Evolutionary conservation across 306 rosid genomes (phyloP), one percentile per base, ranked within the genome.

Genomic region (Fragaria iinumae): DNA sequence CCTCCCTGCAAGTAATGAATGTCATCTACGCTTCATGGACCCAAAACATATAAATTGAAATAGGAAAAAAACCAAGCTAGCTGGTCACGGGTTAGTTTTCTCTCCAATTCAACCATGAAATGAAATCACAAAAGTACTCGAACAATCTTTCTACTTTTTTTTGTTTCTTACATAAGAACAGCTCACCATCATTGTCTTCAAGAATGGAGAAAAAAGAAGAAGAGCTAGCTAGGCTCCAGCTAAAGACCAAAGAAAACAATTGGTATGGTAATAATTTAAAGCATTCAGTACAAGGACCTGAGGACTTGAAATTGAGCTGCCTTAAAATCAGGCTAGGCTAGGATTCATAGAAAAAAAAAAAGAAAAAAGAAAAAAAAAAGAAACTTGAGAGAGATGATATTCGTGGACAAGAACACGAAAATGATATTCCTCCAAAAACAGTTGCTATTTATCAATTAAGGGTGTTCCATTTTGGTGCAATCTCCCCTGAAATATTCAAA

Each of bases 171-270:
- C 32, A 87, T 80, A 77, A 82, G 86, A 76, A 75, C 81, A 88
- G 85, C 83, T 84, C 80, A 71, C 73, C 89, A 89, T 92, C 93
- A 90, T 91, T 88, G 86, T 84, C 89, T 80, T 80, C 70, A 85
- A 89, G 91, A 89, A 88, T 82, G 87, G 85, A 75, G 83, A 79
- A 86, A 17, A 36, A 65, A 36, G 8, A 62, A 27, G 47, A 34
- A 64, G 43, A 64, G 18, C 38, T 59, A 59, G 36, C 25, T 53
- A 52, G 57, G 23, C 55, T 49, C 55, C 55, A 52, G 23, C 10
- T 18, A 53, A 53, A 53, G 12, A 53, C 25, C 60, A 53, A 53
- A 53, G 60, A 53, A 53, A 20, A 7, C 60, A 57, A 57, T 57
- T 57, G 64, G 17, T 23, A 57, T 57, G 8, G 60, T 53, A 20